These are phyloP conservation scores for Conringia planisiliqua DNA, from an alignment of 345 rosid species.

Conservation along the genomic window DNA sequence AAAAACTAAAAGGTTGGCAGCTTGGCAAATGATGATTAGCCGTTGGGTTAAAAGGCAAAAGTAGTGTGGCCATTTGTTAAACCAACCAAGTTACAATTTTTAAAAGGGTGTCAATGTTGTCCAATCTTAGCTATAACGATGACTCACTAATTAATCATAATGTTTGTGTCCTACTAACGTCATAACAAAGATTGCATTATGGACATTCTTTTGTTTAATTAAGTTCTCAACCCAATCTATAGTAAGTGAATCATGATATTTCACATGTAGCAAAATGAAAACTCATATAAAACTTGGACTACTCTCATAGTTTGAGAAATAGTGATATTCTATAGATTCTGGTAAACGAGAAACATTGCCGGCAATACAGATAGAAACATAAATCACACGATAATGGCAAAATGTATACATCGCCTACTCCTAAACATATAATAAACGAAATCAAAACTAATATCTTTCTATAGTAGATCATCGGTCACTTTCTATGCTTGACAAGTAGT, in stretches of 20 bases:
- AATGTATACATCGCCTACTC: no score
- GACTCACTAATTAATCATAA: constrained; percentile 21
- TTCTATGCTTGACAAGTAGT: no score
- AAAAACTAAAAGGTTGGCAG: background rate
- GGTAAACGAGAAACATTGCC: no score
- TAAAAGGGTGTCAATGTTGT: constrained; percentile 5
- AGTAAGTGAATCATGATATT: background rate
- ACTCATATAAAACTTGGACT: background rate
- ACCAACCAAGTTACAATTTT: constrained; percentile 8
- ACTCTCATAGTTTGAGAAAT: no score
- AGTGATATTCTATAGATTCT: background rate
- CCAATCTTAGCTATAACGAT: constrained; percentile 1
- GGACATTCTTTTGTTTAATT: background rate
- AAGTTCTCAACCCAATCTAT: background rate
- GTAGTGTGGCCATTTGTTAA: background rate
- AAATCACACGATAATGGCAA: no score
- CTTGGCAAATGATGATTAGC: constrained; percentile 28
- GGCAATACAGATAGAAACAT: no score
- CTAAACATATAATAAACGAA: no score
- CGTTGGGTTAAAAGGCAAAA: constrained; percentile 21
- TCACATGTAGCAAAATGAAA: background rate
- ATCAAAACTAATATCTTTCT: no score
- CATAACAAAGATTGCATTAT: constrained; percentile 9
- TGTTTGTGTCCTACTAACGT: constrained; percentile 4
- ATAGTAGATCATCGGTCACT: no score